These are phyloP conservation scores for Neurospora cerealis DNA, from an alignment of 495 filamentous ascomycete species.

Conservation along the genomic window DNA sequence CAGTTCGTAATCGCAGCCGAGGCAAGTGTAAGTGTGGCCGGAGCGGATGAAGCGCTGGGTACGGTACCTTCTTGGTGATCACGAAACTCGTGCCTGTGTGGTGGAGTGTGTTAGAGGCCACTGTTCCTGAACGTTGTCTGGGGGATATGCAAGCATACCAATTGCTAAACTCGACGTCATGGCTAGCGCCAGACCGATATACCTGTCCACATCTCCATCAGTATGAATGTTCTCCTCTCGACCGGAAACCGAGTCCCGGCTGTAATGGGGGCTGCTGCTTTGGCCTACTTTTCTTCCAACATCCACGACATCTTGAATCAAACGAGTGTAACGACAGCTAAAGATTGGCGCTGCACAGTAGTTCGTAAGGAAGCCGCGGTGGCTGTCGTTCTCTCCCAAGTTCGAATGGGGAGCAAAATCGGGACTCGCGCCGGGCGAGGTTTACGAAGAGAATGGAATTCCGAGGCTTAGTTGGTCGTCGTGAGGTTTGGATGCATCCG, in stretches of 20 bases:
- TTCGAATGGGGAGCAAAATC: constrained; percentile 4
- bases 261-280: constrained; percentile 1
- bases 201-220: constrained; percentile 49
- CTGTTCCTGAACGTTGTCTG: not conserved
- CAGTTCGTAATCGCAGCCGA: not conserved
- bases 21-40: not conserved
- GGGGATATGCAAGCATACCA: constrained; percentile 43
- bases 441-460: constrained; percentile 8
- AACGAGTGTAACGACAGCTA: constrained; percentile 26
- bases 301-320: constrained; percentile 39
- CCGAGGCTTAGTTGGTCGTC: constrained; percentile 4
- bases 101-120: constrained; percentile 16
- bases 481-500: constrained; percentile 13
- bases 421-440: constrained; percentile 34
- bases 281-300: constrained; percentile 74
- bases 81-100: constrained; percentile 76
- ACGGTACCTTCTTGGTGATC: constrained; percentile 76
- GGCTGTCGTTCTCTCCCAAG: constrained; percentile 8
- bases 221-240: constrained; percentile 16
- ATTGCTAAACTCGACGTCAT: constrained; percentile 89
- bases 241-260: not conserved
- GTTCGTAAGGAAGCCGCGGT: not conserved
- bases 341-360: constrained; percentile 3
- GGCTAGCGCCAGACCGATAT: constrained; percentile 81
- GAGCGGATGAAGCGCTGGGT: not conserved